phyloP scores from a whole-genome alignment of 2,329 filamentous ascomycete species.

The Bipolaris gigantea region DNA sequence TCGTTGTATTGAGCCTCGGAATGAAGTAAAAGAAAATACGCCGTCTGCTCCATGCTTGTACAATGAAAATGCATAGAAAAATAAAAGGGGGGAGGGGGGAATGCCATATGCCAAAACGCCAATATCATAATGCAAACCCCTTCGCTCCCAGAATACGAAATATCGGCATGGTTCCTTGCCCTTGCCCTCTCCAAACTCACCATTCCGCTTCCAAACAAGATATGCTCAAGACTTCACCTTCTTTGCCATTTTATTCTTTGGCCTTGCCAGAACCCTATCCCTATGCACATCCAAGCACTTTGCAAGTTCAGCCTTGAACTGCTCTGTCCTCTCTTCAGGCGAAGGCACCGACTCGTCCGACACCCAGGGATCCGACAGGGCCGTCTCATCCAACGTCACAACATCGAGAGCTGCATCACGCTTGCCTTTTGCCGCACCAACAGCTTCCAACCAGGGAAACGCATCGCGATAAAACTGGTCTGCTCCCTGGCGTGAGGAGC shows the following conservation, averaged over 20 bases:
- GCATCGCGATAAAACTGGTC: slow-evolving; percentile 42
- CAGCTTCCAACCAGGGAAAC: slow-evolving; percentile 42
- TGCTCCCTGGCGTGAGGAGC: slow-evolving; percentile 17
- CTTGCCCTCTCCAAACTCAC: too few species aligned
- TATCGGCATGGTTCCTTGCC: too few species aligned
- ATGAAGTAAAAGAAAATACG: too few species aligned
- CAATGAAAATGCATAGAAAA: too few species aligned
- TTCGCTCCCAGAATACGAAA: too few species aligned
- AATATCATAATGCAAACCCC: too few species aligned
- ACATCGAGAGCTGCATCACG: slow-evolving; percentile 36
- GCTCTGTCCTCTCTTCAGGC: slow-evolving; percentile 5
- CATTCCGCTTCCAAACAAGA: too few species aligned
- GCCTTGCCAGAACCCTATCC: slow-evolving; percentile 17
- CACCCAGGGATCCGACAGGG: not conserved
- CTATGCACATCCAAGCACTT: slow-evolving; percentile 23
- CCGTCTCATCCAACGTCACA: slow-evolving; percentile 12
- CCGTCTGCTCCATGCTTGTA: too few species aligned
- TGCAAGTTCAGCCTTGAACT: slow-evolving; percentile 24
- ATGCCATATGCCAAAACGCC: too few species aligned
- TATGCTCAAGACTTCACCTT: not conserved
- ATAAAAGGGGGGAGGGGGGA: too few species aligned
- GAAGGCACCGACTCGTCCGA: too few species aligned
- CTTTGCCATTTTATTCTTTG: not conserved
- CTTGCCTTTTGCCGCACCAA: slow-evolving; percentile 31
- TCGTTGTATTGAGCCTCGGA: too few species aligned